These are phyloP conservation scores for Monoraphidium neglectum DNA, from an alignment of 139 green algal species.

Conservation along the genomic window DNA sequence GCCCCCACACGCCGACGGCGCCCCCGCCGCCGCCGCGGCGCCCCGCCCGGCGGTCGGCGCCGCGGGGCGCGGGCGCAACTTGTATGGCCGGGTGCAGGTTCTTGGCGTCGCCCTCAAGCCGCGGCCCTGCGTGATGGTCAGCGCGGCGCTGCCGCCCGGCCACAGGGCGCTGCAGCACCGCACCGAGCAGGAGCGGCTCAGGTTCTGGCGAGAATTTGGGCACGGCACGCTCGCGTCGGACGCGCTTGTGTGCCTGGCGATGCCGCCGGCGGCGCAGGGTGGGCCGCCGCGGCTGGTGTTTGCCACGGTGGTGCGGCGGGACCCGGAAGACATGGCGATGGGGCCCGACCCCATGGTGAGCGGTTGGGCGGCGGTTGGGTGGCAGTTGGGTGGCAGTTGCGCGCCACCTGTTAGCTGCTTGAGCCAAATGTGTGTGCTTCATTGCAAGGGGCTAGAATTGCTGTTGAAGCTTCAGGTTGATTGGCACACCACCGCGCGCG, in stretches of 20 bases:
- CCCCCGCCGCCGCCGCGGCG: slow-evolving; percentile 5
- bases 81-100: slow-evolving; percentile 19
- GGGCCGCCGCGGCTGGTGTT: slow-evolving; percentile 29
- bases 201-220: slow-evolving; percentile 41
- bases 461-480: no score
- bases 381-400: no score
- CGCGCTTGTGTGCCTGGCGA: slow-evolving; percentile 40
- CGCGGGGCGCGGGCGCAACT: slow-evolving; percentile 15
- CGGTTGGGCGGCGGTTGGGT: no score
- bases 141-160: slow-evolving; percentile 16
- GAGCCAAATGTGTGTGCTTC: no score
- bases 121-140: slow-evolving; percentile 35
- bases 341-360: slow-evolving; percentile 30
- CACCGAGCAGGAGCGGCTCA: slow-evolving; percentile 23
- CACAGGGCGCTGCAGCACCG: slow-evolving; percentile 24
- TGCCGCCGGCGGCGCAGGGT: no score
- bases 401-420: no score
- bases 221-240: slow-evolving; percentile 34
- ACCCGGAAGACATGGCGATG: slow-evolving; percentile 32
- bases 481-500: no score
- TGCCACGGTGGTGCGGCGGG: slow-evolving; percentile 35
- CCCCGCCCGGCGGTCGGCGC: background rate
- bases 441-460: no score
- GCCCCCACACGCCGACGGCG: background rate
- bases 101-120: slow-evolving; percentile 32